Evolutionary conservation across 2,329 filamentous ascomycete genomes (phyloP).

Genomic region (Fusarium luffae): DNA sequence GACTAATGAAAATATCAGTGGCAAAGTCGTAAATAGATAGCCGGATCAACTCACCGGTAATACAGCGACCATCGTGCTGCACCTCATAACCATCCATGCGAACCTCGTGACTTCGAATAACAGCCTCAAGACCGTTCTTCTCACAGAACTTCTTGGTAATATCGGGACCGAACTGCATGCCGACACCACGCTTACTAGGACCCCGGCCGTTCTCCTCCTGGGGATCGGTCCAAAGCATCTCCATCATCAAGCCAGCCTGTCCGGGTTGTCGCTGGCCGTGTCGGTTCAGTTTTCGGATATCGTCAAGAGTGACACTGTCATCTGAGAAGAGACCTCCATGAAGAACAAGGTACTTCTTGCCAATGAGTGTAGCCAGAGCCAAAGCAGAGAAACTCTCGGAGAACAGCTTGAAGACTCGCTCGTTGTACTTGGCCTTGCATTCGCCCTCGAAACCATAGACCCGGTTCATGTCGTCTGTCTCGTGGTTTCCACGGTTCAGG

Average conservation of each 20-base stretch:
- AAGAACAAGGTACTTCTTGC: conserved; percentile 89
- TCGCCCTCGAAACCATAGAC: conserved; percentile 99
- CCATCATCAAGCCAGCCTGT: conserved; percentile 97
- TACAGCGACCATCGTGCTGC: conserved; percentile 94
- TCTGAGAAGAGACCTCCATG: conserved; percentile 97
- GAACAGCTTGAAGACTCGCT: conserved; percentile 94
- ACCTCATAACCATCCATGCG: conserved; percentile 99
- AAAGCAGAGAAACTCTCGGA: conserved; percentile 97
- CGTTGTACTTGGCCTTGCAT: conserved; percentile 98
- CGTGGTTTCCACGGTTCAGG: conserved; percentile 97
- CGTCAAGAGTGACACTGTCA: conserved; percentile 89
- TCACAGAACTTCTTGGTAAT: conserved; percentile 97
- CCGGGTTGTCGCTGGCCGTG: conserved; percentile 93
- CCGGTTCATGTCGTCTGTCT: conserved; percentile 99
- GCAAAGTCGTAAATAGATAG: neutral
- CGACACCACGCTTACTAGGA: conserved; percentile 95
- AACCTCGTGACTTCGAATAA: conserved; percentile 97
- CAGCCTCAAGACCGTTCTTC: conserved; percentile 90
- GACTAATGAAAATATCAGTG: conserved; percentile 61
- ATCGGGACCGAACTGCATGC: conserved; percentile 95
- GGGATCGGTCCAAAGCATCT: conserved; percentile 99
- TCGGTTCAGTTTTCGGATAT: conserved; percentile 91
- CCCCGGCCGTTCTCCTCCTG: conserved; percentile 86
- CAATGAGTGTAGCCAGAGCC: conserved; percentile 90
- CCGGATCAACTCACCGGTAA: conserved; percentile 73